These are phyloP conservation scores for Periconia macrospinosa DNA, from an alignment of 2,329 filamentous ascomycete genomes.

Conservation along the genomic window DNA sequence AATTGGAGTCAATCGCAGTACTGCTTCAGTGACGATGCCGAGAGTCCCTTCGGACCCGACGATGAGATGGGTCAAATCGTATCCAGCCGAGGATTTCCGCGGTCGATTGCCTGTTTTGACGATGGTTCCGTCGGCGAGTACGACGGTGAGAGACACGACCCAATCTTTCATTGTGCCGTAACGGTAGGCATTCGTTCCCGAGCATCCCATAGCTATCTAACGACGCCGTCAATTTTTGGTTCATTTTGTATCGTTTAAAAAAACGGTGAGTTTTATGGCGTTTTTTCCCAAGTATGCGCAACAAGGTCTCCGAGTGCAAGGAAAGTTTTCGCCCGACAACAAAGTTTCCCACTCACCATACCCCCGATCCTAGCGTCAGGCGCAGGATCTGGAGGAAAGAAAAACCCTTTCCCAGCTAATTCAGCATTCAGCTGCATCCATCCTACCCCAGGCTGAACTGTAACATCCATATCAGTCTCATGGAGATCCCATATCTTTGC, in stretches of 20 bases:
- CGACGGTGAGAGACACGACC: constrained; percentile 82
- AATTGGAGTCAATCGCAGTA: constrained; percentile 77
- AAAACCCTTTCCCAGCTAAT: constrained; percentile 67
- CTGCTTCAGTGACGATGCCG: constrained; percentile 86
- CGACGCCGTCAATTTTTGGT: neutral
- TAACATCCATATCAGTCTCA: constrained; percentile 63
- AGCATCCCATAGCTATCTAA: constrained; percentile 62
- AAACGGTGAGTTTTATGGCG: too few relatives aligned
- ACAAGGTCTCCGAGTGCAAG: neutral
- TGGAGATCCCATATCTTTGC: constrained; percentile 72
- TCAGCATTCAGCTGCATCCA: constrained; percentile 82
- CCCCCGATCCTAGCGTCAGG: constrained; percentile 89
- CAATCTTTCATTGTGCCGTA: constrained; percentile 95
- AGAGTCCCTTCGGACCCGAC: constrained; percentile 91
- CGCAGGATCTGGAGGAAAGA: constrained; percentile 91
- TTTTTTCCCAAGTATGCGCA: neutral
- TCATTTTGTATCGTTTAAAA: too few relatives aligned
- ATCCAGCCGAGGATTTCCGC: constrained; percentile 85
- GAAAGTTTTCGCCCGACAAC: neutral
- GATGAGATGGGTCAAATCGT: constrained; percentile 80
- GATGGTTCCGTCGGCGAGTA: constrained; percentile 83
- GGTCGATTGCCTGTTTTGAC: constrained; percentile 86
- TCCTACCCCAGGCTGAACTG: constrained; percentile 66
- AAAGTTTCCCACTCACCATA: constrained; percentile 62
- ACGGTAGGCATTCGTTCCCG: constrained; percentile 84